Conservation (phyloP, 163 green algal species). For the Chlorella variabilis region DNA sequence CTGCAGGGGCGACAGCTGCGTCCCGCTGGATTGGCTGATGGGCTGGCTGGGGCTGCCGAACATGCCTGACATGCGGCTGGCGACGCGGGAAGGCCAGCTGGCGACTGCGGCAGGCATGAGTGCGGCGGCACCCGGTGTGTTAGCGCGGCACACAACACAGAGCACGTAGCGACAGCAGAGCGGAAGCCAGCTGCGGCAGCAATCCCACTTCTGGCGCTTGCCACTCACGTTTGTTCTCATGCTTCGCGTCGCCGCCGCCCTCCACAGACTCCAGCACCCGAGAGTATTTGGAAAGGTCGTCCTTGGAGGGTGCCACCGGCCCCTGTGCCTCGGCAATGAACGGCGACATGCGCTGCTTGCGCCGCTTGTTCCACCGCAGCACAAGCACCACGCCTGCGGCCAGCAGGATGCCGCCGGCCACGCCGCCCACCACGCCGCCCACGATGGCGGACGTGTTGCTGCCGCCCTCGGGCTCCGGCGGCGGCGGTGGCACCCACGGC, state of each 20-base stretch:
- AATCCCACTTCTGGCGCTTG: no score
- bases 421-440: conserved; percentile 43
- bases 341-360: conserved; percentile 19
- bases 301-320: background rate
- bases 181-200: no score
- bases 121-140: no score
- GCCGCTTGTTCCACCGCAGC: background rate
- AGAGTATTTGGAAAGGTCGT: background rate
- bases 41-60: background rate
- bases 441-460: conserved; percentile 37
- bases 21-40: background rate
- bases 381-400: background rate
- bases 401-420: conserved; percentile 17
- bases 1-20: no score
- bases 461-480: background rate
- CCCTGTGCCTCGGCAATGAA: conserved; percentile 7
- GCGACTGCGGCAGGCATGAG: no score
- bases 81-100: background rate
- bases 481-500: conserved; percentile 7
- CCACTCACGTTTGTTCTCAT: background rate
- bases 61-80: background rate
- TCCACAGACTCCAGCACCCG: background rate
- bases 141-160: no score
- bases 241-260: background rate
- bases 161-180: no score